Base-by-base conservation (phyloP, 768 basidiomycete species). In the Phaeotremella skinneri region DNA sequence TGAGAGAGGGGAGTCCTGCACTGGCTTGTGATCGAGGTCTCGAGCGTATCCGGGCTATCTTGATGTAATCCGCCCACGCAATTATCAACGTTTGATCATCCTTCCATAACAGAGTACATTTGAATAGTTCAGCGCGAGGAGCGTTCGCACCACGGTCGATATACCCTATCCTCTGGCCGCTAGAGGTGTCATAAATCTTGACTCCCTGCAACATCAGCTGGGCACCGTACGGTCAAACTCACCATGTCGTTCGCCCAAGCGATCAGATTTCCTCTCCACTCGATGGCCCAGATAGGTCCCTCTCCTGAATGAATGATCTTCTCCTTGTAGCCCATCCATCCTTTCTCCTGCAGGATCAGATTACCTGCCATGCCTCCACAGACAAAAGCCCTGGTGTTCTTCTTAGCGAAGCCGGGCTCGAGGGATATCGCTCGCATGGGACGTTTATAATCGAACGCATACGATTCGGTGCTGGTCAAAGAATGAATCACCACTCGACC, bases 231-330 rank as follows among this genome's bases (percentile, higher is more conserved):
- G 30, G 25, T 23, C 9, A 3, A 23, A 17, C 26, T 70, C 62
- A 91, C 91, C 42, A 85, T 67, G 73, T 99, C 96, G 66, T 92
- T 96, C 2, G 93, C 91, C 96, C 96, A 99, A 0, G 91, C 92
- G 64, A 97, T 91, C 29, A 96, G 80, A 49, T 83, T 83, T 1
- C 85, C 87, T 68, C 85, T 81, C 96, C 96, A 98, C 57, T 87
- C 83, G 9, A 87, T 85, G 52, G 86, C 85, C 91, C 92, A 97
- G 52, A 99, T 90, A 0, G 96, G 90, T 11, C 94, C 96, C 78
- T 98, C 96, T 3, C 87, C 89, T 32, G 80, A 81, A 70, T 91
- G 87, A 31, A 96, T 74, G 4, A 87, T 76, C 0, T 87, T 89
- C 74, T 94, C 92, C 70, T 90, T 96, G 69, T 96, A 89, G 0